Base-by-base conservation (phyloP, 2,329 filamentous ascomycete species). In the Fusarium odoratissimum region DNA sequence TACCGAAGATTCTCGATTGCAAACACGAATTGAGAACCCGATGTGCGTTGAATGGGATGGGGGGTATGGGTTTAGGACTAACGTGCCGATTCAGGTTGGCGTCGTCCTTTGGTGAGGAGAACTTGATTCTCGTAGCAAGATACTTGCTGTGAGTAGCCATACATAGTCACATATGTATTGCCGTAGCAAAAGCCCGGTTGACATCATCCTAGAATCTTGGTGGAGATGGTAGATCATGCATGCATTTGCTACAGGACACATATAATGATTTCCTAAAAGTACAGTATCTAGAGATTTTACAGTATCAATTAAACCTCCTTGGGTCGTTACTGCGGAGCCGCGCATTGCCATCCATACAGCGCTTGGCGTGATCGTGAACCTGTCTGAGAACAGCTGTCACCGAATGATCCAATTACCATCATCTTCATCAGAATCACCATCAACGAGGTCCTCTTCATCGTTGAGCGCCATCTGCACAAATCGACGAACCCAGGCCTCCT, bases 391-490 rank as follows among this genome's bases (percentile, higher is more conserved):
- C 56, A 16, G 40, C 35, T 61, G 59, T 77, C 63, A 76, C 71
- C 73, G 72, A 62, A 76, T 77, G 66, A 75, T 62, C 73, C 73
- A 77, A 52, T 76, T 70, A 60, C 72, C 77, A n/a, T 69, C 75
- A 31, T 82, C 80, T 30, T 79, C 77, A 63, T 80, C 81, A 42
- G 77, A 82, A 61, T 84, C 85, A 44, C 82, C 84, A 54, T 86
- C 85, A 60, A 83, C 80, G 56, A 85, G 82, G 74, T 88, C 84
- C 77, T 89, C 87, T 69, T 85, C 81, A 72, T 89, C 87, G 38
- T 85, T 80, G 59, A 89, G 81, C 7, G 87, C 87, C 73, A 88
- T 83, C 77, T 84, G 84, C 54, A 89, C 86, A 76, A 89, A 89
- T 60, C 84, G 83, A 52, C 86, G 83, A 48, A 89, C 81, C 87